phyloP scores from a whole-genome alignment of 495 filamentous ascomycete genomes.

The Eremomyces bilateralis region DNA sequence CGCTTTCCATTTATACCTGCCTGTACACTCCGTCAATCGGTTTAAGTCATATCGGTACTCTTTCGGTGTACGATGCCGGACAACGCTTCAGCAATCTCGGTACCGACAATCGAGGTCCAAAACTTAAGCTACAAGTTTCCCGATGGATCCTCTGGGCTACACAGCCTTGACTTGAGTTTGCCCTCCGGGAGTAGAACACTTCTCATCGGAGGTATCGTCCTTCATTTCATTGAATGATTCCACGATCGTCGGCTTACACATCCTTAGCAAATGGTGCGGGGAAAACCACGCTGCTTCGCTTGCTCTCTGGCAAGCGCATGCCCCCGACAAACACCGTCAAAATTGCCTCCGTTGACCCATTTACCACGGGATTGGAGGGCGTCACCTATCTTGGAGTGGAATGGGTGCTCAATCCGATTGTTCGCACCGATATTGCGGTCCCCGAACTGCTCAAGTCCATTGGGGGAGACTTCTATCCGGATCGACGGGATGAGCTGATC shows the following conservation, averaged over 20 bases:
- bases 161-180: constrained; percentile 46
- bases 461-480: constrained; percentile 63
- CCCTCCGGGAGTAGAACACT: constrained; percentile 72
- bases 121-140: constrained; percentile 77
- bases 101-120: constrained; percentile 42
- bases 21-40: too few species aligned
- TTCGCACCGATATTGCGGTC: constrained; percentile 85
- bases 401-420: constrained; percentile 97
- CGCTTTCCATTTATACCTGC: too few species aligned
- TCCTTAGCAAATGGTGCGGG: constrained; percentile 73
- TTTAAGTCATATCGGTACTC: too few species aligned
- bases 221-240: background rate
- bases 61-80: too few species aligned
- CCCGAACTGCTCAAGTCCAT: constrained; percentile 64
- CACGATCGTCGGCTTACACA: constrained; percentile 1
- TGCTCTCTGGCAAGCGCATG: constrained; percentile 81
- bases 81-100: too few species aligned
- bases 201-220: constrained; percentile 55
- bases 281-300: constrained; percentile 84
- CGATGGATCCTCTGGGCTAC: constrained; percentile 52
- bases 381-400: constrained; percentile 94
- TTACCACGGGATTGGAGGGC: constrained; percentile 67
- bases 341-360: constrained; percentile 72
- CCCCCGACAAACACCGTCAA: constrained; percentile 49
- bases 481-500: constrained; percentile 68